Evolutionary conservation across 1,139 yeast genomes (phyloP), one percentile per base, ranked within the genome.

Genomic region (Spathaspora jeffriesii): DNA sequence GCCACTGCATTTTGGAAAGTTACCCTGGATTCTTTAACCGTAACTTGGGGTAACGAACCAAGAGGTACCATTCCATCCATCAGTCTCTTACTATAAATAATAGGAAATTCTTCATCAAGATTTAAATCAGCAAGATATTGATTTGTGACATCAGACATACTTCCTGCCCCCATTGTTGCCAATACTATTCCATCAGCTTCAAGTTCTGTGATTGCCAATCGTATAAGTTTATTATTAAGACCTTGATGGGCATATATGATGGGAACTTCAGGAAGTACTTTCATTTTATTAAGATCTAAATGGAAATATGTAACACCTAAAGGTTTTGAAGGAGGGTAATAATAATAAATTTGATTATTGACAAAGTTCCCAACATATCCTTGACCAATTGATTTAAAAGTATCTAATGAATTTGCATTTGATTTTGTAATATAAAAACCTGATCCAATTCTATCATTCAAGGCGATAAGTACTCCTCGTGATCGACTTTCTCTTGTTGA

Each of bases 161-260:
- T 80, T 0, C 90, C 90, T 0, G 89, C 88, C 32, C 90, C 90
- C 78, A 84, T 79, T 4, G 88, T 81, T 0, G 89, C 90, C 43
- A 84, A 66, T 1, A 84, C 81, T 20, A 84, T 60, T 2, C 89
- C 90, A 50, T 71, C 65, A 4, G 73, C 70, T 7, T 67, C 68
- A 55, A 80, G 65, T 17, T 71, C 67, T 34, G 73, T 70, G 14
- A 76, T 61, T 0, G 78, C 71, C 18, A 81, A 53, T 38, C 71
- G 71, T 10, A 84, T 65, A 14, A 83, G 52, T 42, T 70, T 67
- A 42, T 78, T 70, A 49, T 79, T 75, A 53, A 84, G 70, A 0
- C 85, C 83, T 59, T 84, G 89, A 54, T 82, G 85, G 31, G 80
- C 84, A 58, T 79, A 84, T 10, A 82, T 55, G 17, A 82, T 72